phyloP scores from a whole-genome alignment of 148 eudicot species.

The Camellia japonica region DNA sequence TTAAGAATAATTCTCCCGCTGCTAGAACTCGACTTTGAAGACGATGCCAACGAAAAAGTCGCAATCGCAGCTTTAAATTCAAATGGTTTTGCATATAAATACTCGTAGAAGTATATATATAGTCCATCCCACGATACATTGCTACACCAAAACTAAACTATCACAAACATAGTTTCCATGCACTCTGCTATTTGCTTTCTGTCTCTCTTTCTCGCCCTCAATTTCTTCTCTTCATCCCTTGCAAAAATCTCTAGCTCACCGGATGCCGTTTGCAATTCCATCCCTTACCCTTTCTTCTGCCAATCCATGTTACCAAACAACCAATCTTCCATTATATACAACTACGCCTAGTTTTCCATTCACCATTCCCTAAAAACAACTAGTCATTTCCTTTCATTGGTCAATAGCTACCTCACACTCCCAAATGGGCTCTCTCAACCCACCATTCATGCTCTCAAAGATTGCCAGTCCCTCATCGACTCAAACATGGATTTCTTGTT shows the following conservation, averaged over 20 bases:
- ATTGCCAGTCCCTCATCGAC: no score
- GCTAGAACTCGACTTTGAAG: no score
- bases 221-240: neutral
- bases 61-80: neutral
- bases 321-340: neutral
- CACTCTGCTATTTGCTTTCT: neutral
- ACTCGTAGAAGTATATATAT: neutral
- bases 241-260: neutral
- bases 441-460: neutral
- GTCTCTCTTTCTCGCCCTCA: slow-evolving; percentile 1
- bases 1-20: no score
- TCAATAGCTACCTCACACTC: slow-evolving; percentile 1
- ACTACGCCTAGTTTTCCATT: neutral
- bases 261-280: neutral
- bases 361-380: neutral
- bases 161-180: slow-evolving; percentile 6
- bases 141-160: neutral
- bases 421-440: neutral
- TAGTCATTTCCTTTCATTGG: neutral
- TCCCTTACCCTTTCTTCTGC: slow-evolving; percentile 12
- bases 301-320: neutral
- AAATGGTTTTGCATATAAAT: neutral
- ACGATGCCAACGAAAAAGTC: no score
- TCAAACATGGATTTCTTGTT: no score
- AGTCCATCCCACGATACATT: neutral